Conservation (phyloP, 176 grass and related monocot species). For the Eragrostis curvula region DNA sequence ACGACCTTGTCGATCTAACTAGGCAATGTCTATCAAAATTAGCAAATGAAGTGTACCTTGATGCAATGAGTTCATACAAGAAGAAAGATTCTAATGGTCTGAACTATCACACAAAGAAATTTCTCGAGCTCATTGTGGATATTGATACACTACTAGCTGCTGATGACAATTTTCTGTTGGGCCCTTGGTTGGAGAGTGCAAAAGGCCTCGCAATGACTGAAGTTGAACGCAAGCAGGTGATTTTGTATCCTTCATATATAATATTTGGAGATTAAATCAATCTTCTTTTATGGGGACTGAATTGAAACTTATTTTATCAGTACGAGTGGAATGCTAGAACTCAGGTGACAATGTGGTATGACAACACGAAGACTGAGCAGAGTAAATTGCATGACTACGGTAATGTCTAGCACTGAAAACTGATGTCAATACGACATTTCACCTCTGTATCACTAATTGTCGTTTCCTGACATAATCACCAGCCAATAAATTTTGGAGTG, state of each 20-base stretch:
- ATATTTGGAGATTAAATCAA: neutral
- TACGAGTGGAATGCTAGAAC: constrained; percentile 98
- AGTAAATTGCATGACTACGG: constrained; percentile 95
- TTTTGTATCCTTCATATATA: constrained; percentile 20
- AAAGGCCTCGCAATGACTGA: constrained; percentile 64
- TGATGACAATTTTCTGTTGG: constrained; percentile 88
- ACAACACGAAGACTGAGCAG: constrained; percentile 79
- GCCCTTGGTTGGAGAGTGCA: constrained; percentile 91
- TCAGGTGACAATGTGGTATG: constrained; percentile 99
- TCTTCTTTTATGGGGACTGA: neutral
- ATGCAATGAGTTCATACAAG: constrained; percentile 58
- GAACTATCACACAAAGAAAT: constrained; percentile 61
- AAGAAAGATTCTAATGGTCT: constrained; percentile 64
- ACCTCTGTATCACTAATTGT: constrained; percentile 13
- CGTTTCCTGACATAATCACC: neutral
- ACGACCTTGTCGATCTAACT: constrained; percentile 91
- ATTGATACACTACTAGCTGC: constrained; percentile 81
- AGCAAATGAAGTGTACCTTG: constrained; percentile 89
- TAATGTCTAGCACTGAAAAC: constrained; percentile 40
- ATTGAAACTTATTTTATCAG: constrained; percentile 45
- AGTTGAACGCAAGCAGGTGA: constrained; percentile 75
- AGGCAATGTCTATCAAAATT: constrained; percentile 92
- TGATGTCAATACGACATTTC: neutral
- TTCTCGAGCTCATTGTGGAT: constrained; percentile 81
- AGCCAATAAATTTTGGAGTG: constrained; percentile 98